Conservation (phyloP, 257 asterid species). For the Solanum commersonii region DNA sequence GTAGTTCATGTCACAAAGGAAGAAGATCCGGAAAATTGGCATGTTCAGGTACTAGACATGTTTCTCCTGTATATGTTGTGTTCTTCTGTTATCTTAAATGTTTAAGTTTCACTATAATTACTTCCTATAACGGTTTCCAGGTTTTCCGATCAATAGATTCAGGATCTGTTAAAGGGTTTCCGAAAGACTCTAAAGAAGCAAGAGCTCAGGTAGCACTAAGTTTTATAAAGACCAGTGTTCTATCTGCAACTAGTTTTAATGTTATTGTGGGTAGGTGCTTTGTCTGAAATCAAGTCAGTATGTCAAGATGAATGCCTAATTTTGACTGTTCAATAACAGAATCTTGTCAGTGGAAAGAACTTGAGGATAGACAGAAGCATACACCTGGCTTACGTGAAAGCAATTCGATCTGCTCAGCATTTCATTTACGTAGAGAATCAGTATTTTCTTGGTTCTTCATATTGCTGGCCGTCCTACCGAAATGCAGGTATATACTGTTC, state of each 20-base stretch:
- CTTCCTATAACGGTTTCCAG: constrained; percentile 24
- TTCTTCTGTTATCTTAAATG: background rate
- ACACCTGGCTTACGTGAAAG: constrained; percentile 82
- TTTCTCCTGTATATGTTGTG: background rate
- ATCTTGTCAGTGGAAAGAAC: constrained; percentile 68
- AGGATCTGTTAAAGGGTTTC: constrained; percentile 90
- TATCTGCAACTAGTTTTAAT: background rate
- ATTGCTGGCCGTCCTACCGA: constrained; percentile 79
- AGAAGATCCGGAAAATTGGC: constrained; percentile 87
- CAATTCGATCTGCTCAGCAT: constrained; percentile 87
- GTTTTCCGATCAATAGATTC: constrained; percentile 95
- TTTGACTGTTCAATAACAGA: constrained; percentile 25
- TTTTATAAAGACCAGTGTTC: background rate
- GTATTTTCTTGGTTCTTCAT: constrained; percentile 94
- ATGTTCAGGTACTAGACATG: constrained; percentile 59
- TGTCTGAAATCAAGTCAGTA: background rate
- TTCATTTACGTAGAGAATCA: constrained; percentile 93
- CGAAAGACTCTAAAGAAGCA: constrained; percentile 46
- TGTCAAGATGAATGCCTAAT: background rate
- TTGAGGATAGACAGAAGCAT: constrained; percentile 83
- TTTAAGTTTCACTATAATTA: background rate
- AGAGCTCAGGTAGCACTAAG: constrained; percentile 39
- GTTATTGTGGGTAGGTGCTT: background rate
- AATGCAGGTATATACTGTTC: constrained; percentile 42
- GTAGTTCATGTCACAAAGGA: constrained; percentile 55